A percentile compares a stretch with the other conserved stretches of the same genome.
phyloP scores from a whole-genome alignment of 2,329 filamentous ascomycete species.

The Aspergillus fumigatiaffinis region DNA sequence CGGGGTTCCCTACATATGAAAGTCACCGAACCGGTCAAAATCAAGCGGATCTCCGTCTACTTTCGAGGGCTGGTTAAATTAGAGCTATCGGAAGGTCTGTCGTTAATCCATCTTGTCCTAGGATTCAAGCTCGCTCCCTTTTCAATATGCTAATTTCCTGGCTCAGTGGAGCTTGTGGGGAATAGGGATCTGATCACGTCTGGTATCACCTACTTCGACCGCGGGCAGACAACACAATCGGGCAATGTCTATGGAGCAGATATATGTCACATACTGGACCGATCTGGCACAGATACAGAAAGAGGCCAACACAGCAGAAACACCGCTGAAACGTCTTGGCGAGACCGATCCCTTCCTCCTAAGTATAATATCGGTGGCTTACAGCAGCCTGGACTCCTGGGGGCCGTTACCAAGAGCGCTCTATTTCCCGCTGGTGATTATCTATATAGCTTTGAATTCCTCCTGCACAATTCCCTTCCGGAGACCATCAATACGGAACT shows the following conservation, averaged over 20 bases:
- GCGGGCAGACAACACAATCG: conserved; percentile 40
- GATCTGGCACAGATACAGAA: conserved; percentile 21
- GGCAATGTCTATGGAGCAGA: conserved; percentile 62
- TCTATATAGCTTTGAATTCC: conserved; percentile 75
- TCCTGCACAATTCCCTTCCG: conserved; percentile 69
- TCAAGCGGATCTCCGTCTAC: conserved; percentile 84
- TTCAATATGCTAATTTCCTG: not conserved
- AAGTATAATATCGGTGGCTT: not conserved
- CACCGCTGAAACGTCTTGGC: not conserved
- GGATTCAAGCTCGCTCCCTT: too few species aligned
- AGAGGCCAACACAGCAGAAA: not conserved
- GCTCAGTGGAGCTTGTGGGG: conserved; percentile 44
- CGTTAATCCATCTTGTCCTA: not conserved
- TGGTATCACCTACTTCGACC: conserved; percentile 87
- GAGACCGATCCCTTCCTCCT: not conserved
- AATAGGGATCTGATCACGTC: conserved; percentile 83
- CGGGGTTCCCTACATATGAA: conserved; percentile 80
- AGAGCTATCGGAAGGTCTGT: conserved; percentile 83
- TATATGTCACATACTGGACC: conserved; percentile 53
- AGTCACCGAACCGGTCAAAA: conserved; percentile 83
- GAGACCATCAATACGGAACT: conserved; percentile 87
- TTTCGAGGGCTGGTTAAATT: conserved; percentile 81
- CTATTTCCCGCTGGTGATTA: conserved; percentile 75
- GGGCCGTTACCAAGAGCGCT: conserved; percentile 43
- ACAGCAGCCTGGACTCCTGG: not conserved